Conservation (phyloP, 83 land plant species). For the Thuja plicata region DNA sequence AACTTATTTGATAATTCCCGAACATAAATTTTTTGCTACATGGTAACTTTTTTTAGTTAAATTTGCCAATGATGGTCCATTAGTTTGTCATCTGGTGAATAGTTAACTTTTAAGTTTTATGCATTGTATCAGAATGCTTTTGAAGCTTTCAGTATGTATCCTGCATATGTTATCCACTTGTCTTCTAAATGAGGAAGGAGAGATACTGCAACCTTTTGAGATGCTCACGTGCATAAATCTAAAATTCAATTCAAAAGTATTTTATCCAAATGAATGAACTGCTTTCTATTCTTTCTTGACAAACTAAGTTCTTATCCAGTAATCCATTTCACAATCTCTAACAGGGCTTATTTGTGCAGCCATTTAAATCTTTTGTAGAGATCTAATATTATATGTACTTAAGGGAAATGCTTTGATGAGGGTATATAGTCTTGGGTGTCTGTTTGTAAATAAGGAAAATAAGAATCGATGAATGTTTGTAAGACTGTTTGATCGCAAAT, state of each 20-base stretch:
- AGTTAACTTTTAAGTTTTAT: not conserved
- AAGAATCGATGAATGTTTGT: slow-evolving; percentile 1
- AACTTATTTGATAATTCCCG: not conserved
- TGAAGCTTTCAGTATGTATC: not conserved
- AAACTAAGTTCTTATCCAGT: not conserved
- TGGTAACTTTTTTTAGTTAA: not conserved
- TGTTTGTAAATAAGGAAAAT: slow-evolving; percentile 1
- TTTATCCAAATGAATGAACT: not conserved
- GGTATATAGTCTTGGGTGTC: no score
- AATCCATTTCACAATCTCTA: not conserved
- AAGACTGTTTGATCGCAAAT: not conserved
- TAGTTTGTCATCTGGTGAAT: not conserved
- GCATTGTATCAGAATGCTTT: not conserved
- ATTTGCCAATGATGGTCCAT: not conserved
- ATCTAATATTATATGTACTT: not conserved
- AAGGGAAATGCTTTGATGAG: not conserved
- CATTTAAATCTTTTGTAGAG: not conserved
- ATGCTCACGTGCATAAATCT: not conserved
- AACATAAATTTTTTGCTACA: not conserved
- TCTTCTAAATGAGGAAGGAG: not conserved
- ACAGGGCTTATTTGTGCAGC: not conserved
- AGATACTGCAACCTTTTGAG: not conserved
- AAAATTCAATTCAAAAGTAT: not conserved
- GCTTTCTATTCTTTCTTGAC: not conserved
- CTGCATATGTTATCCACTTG: not conserved